Percentiles rank a stretch among this genome's conserved stretches.
Evolutionary conservation across 2,329 filamentous ascomycete genomes (phyloP).

Genomic region (Plectosphaerella sp.): DNA sequence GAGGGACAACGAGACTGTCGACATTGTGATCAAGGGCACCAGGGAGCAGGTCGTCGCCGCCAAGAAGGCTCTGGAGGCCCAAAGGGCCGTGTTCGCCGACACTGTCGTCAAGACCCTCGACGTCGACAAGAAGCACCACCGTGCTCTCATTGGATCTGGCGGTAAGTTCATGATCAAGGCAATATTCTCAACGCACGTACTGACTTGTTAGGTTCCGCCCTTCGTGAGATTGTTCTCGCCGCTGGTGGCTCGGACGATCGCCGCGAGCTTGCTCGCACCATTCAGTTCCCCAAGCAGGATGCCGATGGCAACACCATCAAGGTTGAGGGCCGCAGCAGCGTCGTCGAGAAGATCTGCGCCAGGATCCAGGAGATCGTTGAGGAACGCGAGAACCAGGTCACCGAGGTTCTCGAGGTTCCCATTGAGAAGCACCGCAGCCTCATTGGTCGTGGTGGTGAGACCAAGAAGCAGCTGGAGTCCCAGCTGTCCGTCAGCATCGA

Average conservation of each 20-base stretch:
- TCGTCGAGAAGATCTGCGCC: slow-evolving; percentile 85
- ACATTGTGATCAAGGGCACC: slow-evolving; percentile 89
- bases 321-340: slow-evolving; percentile 75
- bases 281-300: slow-evolving; percentile 91
- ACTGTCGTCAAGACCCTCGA: slow-evolving; percentile 82
- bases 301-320: slow-evolving; percentile 78
- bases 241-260: slow-evolving; percentile 88
- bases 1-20: slow-evolving; percentile 69
- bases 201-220: slow-evolving; percentile 65
- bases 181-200: slow-evolving; percentile 13
- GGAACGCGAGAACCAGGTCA: slow-evolving; percentile 80
- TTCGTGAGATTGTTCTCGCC: slow-evolving; percentile 79
- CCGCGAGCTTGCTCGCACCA: slow-evolving; percentile 77
- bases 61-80: slow-evolving; percentile 84
- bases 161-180: slow-evolving; percentile 52
- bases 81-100: slow-evolving; percentile 81
- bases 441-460: slow-evolving; percentile 88
- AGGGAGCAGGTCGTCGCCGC: slow-evolving; percentile 87
- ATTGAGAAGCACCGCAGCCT: slow-evolving; percentile 85
- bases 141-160: slow-evolving; percentile 79
- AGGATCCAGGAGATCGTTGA: slow-evolving; percentile 77
- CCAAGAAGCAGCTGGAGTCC: slow-evolving; percentile 77
- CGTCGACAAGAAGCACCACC: slow-evolving; percentile 93
- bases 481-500: slow-evolving; percentile 85
- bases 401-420: slow-evolving; percentile 74